Base-by-base conservation (phyloP, 768 basidiomycete genomes). In the Lentinula sp. region DNA sequence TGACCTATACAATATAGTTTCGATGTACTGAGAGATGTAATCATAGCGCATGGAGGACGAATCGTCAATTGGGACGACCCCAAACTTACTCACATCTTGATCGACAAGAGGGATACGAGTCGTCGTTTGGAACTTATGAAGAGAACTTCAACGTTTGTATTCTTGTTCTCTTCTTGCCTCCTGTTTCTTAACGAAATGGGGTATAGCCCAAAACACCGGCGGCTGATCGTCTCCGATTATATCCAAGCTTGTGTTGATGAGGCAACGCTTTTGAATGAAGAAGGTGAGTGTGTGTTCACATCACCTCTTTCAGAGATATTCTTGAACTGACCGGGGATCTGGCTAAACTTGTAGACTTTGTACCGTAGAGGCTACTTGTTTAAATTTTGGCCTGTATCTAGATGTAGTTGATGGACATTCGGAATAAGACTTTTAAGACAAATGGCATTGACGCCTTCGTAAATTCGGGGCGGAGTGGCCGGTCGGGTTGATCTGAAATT, bases 231-330 rank as follows among this genome's bases (percentile, higher is more conserved):
- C 57, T 79, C 87, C 0, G 90, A 91, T 62, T 97, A 84, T 71
- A 83, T 97, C 42, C 74, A 81, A 46, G 87, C 85, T 5, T 94
- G 88, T 68, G 67, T 95, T 36, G 92, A 92, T n/a, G 91, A 95
- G 68, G 81, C 79, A 46, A 93, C 92, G 0, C 70, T 95, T 46
- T 78, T 95, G 41, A 86, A 93, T 70, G 94, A 96, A 73, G 91
- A 91, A 64, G 91, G 93, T 88, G 63, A 72, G 82, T 74, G 49
- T 18, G 50, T 59, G 43, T 36, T 35, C 16, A 43, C 3, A 16
- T 18, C 39, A 48, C n/a, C 28, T 2, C 28, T 28, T 28, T 18
- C 53, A 10, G 33, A 35, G 60, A 15, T 59, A 33, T 43, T 53
- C 54, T 46, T 50, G 4, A 35, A 56, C 18, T 56, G 23, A 56